Conservation (phyloP, 2,329 filamentous ascomycete species). For the Penicillium crustosum region DNA sequence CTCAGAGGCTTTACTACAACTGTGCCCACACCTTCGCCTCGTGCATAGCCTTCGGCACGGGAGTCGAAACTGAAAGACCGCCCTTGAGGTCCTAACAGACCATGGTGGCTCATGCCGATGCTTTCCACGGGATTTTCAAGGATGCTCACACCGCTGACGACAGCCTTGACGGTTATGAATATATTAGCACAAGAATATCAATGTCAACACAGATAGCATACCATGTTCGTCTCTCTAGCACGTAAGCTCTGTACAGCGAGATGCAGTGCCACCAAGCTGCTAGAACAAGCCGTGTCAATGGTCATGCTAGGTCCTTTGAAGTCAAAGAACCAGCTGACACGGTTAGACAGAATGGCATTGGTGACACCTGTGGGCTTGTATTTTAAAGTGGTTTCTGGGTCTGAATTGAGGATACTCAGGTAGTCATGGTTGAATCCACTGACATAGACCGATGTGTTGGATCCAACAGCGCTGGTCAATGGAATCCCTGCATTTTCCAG, state of each 20-base stretch:
- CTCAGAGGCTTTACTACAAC: conserved; percentile 34
- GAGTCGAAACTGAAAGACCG: conserved; percentile 34
- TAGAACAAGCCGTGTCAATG: conserved; percentile 46
- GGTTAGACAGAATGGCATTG: conserved; percentile 23
- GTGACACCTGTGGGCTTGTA: conserved; percentile 25
- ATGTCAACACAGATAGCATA: conserved; percentile 3
- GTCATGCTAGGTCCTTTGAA: conserved; percentile 33
- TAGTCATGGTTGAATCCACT: conserved; percentile 31
- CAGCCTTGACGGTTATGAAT: conserved; percentile 17
- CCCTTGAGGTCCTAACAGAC: conserved; percentile 39
- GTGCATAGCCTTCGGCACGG: conserved; percentile 36
- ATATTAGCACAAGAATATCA: background rate
- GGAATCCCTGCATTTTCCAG: conserved; percentile 33
- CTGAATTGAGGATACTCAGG: conserved; percentile 23
- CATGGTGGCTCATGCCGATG: conserved; percentile 35
- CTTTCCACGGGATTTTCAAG: conserved; percentile 36
- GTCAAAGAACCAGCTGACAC: conserved; percentile 30
- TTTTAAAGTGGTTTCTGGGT: conserved; percentile 24
- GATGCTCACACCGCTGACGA: conserved; percentile 42
- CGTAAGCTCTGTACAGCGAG: conserved; percentile 38
- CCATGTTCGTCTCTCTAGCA: conserved; percentile 25
- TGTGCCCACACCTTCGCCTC: conserved; percentile 38
- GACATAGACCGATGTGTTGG: conserved; percentile 29
- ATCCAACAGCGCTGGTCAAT: conserved; percentile 25
- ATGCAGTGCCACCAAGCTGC: conserved; percentile 39